Base-by-base conservation (phyloP, 169 alveolate genomes). In the Plasmodium sp. region DNA sequence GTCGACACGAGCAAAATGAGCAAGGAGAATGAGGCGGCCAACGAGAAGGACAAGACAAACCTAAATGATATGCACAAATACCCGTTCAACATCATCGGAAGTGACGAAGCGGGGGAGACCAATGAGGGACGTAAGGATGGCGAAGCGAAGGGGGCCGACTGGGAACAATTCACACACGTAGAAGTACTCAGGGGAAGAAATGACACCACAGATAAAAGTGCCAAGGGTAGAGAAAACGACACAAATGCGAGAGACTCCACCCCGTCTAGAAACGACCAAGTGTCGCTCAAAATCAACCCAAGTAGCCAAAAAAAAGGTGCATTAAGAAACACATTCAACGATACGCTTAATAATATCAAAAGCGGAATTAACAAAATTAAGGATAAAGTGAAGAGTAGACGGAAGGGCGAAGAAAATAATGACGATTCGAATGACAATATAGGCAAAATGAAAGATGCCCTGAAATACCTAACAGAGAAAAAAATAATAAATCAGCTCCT, bases 401-500 rank as follows among this genome's bases (percentile, higher is more conserved):
- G 6, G 54, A 75, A 82, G n/a, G 77, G 18, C 22, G 75, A 54
- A 51, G 54, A 71, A 73, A 27, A 82, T 72, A 67, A 31, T 67
- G 84, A 31, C 39, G 75, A 18, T 43, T 2, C 34, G 73, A 71
- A 90, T 6, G 84, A 58, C 3, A 79, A 36, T 22, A 48, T 81
- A 27, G 92, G 74, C 62, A 81, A 34, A 62, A 43, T 90, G 9
- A 56, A 39, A 27, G 83, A 90, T 92, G 80, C 82, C 27, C 58
- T 92, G 77, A 92, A 81, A 92, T 73, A 81, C 43, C 51, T 92
- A 72, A 81, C 79, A 16, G 56, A 81, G n/a, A 81, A 82, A 82
- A 82, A 92, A 22, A 72, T 92, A 67, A 92, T 92, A 45, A 92
- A 92, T 56, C 62, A 92, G 51, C 56, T 92, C 18, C 39, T 92